These are phyloP conservation scores for Russula vinacea DNA, from an alignment of 768 basidiomycete genomes.

Conservation along the genomic window DNA sequence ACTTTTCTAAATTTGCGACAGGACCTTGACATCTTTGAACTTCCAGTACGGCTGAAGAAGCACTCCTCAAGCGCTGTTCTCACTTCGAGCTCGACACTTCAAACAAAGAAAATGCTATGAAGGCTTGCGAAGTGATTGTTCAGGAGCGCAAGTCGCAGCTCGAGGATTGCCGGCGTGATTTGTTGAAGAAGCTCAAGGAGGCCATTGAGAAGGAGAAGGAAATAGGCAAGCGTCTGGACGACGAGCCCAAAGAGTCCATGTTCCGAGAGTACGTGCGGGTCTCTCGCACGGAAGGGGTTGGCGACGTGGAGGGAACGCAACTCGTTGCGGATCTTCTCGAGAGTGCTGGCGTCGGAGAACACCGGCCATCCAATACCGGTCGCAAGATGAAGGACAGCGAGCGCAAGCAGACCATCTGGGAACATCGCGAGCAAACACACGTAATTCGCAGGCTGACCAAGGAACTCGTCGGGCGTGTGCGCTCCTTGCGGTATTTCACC, in stretches of 20 bases:
- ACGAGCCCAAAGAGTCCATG: slow-evolving; percentile 59
- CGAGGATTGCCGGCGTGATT: slow-evolving; percentile 71
- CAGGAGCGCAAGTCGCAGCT: slow-evolving; percentile 75
- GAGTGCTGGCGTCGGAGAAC: slow-evolving; percentile 50
- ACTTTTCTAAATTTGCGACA: slow-evolving; percentile 1
- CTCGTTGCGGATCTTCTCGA: slow-evolving; percentile 57
- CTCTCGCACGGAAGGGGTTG: slow-evolving; percentile 64
- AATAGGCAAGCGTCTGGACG: slow-evolving; percentile 45
- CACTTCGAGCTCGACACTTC: slow-evolving; percentile 84
- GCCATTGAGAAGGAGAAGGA: slow-evolving; percentile 68
- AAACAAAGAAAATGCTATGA: slow-evolving; percentile 72
- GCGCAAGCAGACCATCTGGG: slow-evolving; percentile 70
- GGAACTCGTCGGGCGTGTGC: slow-evolving; percentile 85
- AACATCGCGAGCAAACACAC: slow-evolving; percentile 83
- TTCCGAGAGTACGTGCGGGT: slow-evolving; percentile 76
- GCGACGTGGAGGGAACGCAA: slow-evolving; percentile 72
- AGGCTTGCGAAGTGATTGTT: slow-evolving; percentile 90
- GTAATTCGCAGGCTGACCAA: slow-evolving; percentile 79
- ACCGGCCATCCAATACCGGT: slow-evolving; percentile 18
- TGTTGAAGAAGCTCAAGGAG: slow-evolving; percentile 60
- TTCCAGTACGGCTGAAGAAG: slow-evolving; percentile 80
- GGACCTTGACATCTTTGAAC: slow-evolving; percentile 1
- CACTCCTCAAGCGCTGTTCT: slow-evolving; percentile 90
- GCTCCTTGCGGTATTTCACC: slow-evolving; percentile 89
- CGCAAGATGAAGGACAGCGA: slow-evolving; percentile 50